Evolutionary conservation across 306 rosid species (phyloP), one percentile per base, ranked within the genome.

Genomic region (Prinsepia uniflora): DNA sequence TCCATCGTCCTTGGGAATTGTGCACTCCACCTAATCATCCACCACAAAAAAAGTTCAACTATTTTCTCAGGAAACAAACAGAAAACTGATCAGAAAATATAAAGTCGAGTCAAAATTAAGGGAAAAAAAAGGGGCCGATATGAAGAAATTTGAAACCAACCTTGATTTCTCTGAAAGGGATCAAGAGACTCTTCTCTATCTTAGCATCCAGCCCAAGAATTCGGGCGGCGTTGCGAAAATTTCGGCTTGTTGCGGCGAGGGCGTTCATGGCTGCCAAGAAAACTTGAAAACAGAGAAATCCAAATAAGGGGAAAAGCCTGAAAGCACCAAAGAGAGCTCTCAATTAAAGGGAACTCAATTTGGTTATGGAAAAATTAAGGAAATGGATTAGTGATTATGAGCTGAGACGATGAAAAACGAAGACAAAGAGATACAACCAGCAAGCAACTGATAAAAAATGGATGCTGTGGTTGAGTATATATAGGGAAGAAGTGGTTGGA

Each of bases 1-100:
- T 13, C 93, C 93, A 72, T 88, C 93, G 44, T 88, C 93, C 72
- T 81, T 88, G 1, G 93, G 93, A 10, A 88, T 88, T 78, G 88
- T 88, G 76, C 93, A 88, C 73, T 88, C 93, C 72, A 88, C 93
- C 93, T 86, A 5, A 52, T 48, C 43, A 18, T 52, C 22, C 22
- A 73, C 6, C 54, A 46, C 53, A 61, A 68, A 30, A 46, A 55
- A 59, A 13, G 64, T 59, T 59, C 43, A 59, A 11, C 2, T 30
- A 67, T 22, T 30, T 78, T 70, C 63, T 63, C 70, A 20, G 0
- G 45, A 74, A 54, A 63, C 66, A 64, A 83, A 49, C 70, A 70
- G 22, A 76, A 30, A 61, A 15, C 55, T 64, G 39, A 20, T 56
- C 54, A 42, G 7, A 39, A 43, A 7, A 34, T 34, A 5, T 22